phyloP scores from a whole-genome alignment of 2,329 filamentous ascomycete genomes.

The Penicillium sp. region DNA sequence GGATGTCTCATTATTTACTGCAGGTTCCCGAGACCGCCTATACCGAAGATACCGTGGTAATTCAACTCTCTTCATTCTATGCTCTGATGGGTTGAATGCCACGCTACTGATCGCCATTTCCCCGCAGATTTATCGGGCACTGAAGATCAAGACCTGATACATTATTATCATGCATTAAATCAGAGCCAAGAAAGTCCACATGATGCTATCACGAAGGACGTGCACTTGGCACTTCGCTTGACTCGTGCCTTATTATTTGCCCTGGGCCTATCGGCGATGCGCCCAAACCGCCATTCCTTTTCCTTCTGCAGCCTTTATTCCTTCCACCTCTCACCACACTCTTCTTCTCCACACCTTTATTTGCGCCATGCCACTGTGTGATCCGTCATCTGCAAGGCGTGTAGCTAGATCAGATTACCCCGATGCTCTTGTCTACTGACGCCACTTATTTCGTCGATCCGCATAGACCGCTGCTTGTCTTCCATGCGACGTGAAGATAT shows the following conservation, averaged over 20 bases:
- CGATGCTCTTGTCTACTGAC: not conserved
- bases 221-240: conserved; percentile 9
- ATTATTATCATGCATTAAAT: not conserved
- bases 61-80: not conserved
- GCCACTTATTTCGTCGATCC: conserved; percentile 15
- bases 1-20: conserved; percentile 7
- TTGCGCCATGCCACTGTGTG: conserved; percentile 20
- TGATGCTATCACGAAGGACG: conserved; percentile 21
- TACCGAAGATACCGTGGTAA: not conserved
- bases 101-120: conserved; percentile 18
- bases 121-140: conserved; percentile 14
- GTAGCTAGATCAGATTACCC: not conserved
- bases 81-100: not conserved
- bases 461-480: conserved; percentile 25
- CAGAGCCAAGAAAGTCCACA: conserved; percentile 11
- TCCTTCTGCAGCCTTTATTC: not conserved
- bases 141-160: not conserved
- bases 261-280: not conserved
- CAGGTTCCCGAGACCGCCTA: conserved; percentile 12
- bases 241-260: not conserved
- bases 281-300: not conserved
- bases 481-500: conserved; percentile 15
- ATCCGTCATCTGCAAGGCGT: conserved; percentile 18
- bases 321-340: not conserved
- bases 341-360: conserved; percentile 22